Conservation (phyloP, 1,139 yeast species). For the Pneumocystis carinii region DNA sequence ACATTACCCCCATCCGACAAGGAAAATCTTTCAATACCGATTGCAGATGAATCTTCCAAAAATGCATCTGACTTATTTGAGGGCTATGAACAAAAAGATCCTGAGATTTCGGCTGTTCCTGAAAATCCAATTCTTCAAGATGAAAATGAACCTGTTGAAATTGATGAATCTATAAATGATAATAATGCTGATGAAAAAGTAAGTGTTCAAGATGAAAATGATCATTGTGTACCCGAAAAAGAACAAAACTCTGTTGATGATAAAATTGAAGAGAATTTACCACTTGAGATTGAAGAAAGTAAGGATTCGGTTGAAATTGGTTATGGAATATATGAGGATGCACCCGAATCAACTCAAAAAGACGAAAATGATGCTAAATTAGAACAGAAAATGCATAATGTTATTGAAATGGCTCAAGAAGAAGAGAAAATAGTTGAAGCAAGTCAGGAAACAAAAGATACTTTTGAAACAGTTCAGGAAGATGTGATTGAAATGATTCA, state of each 20-base stretch:
- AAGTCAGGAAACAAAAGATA: too few species aligned
- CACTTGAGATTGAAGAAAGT: constrained; percentile 6
- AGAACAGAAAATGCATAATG: too few species aligned
- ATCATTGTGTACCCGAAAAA: background rate
- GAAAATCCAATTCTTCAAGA: constrained; percentile 10
- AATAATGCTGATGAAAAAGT: constrained; percentile 3
- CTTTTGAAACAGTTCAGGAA: background rate
- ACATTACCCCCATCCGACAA: constrained; percentile 9
- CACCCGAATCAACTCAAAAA: background rate
- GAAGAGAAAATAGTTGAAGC: background rate
- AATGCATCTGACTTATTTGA: constrained; percentile 10
- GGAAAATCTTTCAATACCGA: constrained; percentile 5
- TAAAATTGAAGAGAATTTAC: constrained; percentile 9
- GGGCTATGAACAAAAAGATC: constrained; percentile 14
- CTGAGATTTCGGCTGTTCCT: background rate
- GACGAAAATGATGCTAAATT: background rate
- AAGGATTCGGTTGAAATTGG: background rate
- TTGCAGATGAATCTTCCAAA: constrained; percentile 7
- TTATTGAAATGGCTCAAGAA: background rate
- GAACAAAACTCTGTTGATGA: too few species aligned
- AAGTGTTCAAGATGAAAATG: constrained; percentile 7
- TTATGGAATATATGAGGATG: background rate
- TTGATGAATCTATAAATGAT: constrained; percentile 1
- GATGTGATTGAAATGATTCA: background rate
- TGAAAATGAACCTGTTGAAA: constrained; percentile 12